Conservation (phyloP, 257 asterid genomes). For the Solanum corneliomulleri region DNA sequence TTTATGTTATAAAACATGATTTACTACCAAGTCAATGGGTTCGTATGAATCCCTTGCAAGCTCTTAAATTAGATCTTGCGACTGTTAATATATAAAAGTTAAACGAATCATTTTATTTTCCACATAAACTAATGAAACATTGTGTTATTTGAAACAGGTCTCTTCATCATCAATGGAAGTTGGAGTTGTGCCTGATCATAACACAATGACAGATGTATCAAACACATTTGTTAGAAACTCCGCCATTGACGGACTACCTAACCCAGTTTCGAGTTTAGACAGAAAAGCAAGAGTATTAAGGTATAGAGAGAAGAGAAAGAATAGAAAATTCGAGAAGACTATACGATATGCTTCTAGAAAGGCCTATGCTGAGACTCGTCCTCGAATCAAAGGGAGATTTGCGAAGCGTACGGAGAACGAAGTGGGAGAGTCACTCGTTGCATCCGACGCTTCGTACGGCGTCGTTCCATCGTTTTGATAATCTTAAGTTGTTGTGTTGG, state of each 20-base stretch:
- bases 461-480: conserved; percentile 44
- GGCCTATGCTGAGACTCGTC: conserved; percentile 82
- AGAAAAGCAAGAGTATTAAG: conserved; percentile 65
- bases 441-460: conserved; percentile 29
- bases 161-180: conserved; percentile 67
- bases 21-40: background rate
- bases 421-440: conserved; percentile 22
- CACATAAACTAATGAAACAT: background rate
- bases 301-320: conserved; percentile 77
- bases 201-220: conserved; percentile 32
- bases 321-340: conserved; percentile 62
- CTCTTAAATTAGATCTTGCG: background rate
- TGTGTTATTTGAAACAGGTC: conserved; percentile 18
- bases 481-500: background rate
- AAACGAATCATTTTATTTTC: background rate
- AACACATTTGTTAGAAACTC: conserved; percentile 10
- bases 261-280: conserved; percentile 35
- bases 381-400: conserved; percentile 70
- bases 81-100: background rate
- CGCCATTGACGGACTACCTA: conserved; percentile 16
- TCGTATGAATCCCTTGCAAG: background rate
- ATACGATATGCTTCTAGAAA: conserved; percentile 77
- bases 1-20: too few relatives aligned
- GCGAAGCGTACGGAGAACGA: conserved; percentile 61
- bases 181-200: conserved; percentile 63